Evolutionary conservation across 129 eudicot genomes (phyloP).

Genomic region (Escallonia herrerae): DNA sequence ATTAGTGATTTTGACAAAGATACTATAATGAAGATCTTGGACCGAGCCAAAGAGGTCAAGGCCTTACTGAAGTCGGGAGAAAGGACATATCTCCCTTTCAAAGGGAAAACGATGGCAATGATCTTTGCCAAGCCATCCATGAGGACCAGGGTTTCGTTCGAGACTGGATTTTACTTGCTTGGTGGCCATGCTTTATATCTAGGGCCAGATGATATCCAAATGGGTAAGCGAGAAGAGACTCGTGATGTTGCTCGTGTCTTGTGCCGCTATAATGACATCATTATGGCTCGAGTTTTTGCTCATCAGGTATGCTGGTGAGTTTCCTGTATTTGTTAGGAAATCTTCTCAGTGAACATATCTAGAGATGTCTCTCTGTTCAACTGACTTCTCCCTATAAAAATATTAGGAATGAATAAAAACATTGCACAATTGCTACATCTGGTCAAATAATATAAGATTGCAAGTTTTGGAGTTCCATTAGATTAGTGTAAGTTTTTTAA

Average conservation of each 20-base stretch:
- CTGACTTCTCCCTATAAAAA: no score
- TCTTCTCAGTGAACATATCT: no score
- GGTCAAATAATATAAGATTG: no score
- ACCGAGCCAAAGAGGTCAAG: conserved; percentile 72
- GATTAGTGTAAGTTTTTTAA: no score
- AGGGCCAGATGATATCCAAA: conserved; percentile 95
- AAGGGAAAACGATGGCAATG: conserved; percentile 97
- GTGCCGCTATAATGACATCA: conserved; percentile 87
- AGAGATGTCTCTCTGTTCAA: no score
- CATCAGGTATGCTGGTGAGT: conserved; percentile 84
- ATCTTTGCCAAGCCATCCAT: conserved; percentile 98
- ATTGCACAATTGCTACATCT: no score
- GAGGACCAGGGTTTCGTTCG: conserved; percentile 97
- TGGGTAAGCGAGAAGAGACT: conserved; percentile 99
- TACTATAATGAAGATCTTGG: conserved; percentile 69
- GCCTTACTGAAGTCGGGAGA: conserved; percentile 78
- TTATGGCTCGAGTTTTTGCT: conserved; percentile 98
- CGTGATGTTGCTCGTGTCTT: conserved; percentile 96
- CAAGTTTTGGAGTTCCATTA: no score
- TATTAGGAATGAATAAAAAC: no score
- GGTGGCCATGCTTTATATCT: conserved; percentile 96
- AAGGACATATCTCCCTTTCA: conserved; percentile 77
- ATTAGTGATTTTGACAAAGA: conserved; percentile 71
- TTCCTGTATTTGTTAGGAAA: conserved; percentile 2
- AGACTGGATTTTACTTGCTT: conserved; percentile 80